Evolutionary conservation across 768 basidiomycete species (phyloP), one percentile per base, ranked within the genome.

Genomic region (Antrodiella citrinella): DNA sequence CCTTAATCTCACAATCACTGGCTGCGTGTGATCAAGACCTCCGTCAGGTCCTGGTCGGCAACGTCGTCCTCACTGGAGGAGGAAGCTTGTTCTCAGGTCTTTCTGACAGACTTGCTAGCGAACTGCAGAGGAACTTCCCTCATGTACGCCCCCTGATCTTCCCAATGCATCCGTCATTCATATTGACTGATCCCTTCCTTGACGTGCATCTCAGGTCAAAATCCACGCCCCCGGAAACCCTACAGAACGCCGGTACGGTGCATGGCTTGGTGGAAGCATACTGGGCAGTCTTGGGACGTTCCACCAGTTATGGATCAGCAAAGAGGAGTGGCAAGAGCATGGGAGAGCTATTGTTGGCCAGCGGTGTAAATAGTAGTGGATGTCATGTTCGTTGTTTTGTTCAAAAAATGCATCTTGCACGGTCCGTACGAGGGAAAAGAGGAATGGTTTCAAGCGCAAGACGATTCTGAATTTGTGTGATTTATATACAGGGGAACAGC

Each of bases 261-360:
- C 87, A 18, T 99, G 96, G 96, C 70, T 99, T 4, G 96, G 96
- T 10, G 96, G 95, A 23, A 92, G 89, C 56, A 95, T 98, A 59
- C 73, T 98, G 44, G 94, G 88, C 1, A 92, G 89, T 61, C 69
- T 98, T 61, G 96, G 96, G 20, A 97, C 94, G 13, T 99, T 98
- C 77, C 96, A 99, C 64, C 95, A 95, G 58, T 72, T 94, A 45
- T 94, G 92, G 92, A 92, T 95, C 61, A 91, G 90, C 67, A 81
- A 74, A 60, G 91, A 93, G 65, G 92, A 95, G 60, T 94, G 90
- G 85, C 81, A 89, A 78, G 89, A 92, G 62, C 87, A 90, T 58
- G 91, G 90, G 44, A 84, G 80, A 59, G 72, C 80, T 4, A 91
- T 92, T 54, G 84, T 92, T 9, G 81, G 82, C 7, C 88, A 91